phyloP scores from a whole-genome alignment of 1,139 yeast species.

The Geotrichum reessii region DNA sequence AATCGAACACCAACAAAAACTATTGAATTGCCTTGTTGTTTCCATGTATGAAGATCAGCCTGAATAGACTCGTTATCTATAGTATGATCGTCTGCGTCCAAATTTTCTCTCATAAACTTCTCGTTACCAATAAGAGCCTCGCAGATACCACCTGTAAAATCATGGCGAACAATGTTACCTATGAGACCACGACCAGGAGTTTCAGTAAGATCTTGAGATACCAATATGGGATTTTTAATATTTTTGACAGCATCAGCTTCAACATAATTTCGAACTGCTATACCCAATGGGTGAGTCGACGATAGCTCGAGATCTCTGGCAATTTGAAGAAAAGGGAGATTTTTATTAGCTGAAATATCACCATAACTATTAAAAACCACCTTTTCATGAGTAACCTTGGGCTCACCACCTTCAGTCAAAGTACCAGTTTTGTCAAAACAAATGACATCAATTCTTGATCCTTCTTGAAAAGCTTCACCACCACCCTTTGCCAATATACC shows the following conservation, averaged over 20 bases:
- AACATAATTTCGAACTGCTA: slow-evolving; percentile 48
- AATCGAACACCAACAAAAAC: slow-evolving; percentile 49
- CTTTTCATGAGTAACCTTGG: slow-evolving; percentile 49
- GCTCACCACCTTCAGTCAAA: slow-evolving; percentile 56
- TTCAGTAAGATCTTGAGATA: slow-evolving; percentile 46
- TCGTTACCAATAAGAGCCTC: slow-evolving; percentile 64
- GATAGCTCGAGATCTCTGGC: slow-evolving; percentile 56
- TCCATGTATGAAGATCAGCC: slow-evolving; percentile 48
- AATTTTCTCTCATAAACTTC: slow-evolving; percentile 44
- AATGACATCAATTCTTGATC: slow-evolving; percentile 54
- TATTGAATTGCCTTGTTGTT: slow-evolving; percentile 58
- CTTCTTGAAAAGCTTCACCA: slow-evolving; percentile 78
- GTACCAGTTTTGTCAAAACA: slow-evolving; percentile 84
- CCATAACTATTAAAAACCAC: slow-evolving; percentile 17
- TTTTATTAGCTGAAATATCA: slow-evolving; percentile 19
- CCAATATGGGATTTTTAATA: slow-evolving; percentile 31
- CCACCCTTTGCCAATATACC: slow-evolving; percentile 81
- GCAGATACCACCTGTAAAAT: slow-evolving; percentile 9
- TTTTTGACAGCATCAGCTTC: slow-evolving; percentile 22
- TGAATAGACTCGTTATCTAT: slow-evolving; percentile 27
- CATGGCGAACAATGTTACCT: slow-evolving; percentile 38
- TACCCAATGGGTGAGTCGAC: slow-evolving; percentile 68
- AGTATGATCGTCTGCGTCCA: slow-evolving; percentile 33
- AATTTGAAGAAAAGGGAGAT: slow-evolving; percentile 38
- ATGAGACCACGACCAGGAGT: slow-evolving; percentile 55